Evolutionary conservation across 1,284 basidiomycete species (phyloP).

Genomic region (Ustilago loliicola): DNA sequence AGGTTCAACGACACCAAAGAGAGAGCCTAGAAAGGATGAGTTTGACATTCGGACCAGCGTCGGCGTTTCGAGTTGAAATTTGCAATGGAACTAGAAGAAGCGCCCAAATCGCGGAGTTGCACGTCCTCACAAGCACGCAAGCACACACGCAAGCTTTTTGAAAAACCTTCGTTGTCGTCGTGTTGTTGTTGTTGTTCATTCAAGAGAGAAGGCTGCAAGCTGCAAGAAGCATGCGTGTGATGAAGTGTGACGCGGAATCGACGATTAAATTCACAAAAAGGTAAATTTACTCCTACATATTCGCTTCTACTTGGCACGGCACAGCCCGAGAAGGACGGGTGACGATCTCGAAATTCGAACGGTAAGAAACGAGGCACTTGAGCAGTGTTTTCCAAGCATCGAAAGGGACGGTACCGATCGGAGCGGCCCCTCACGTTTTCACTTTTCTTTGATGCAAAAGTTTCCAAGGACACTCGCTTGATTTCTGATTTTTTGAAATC

Average conservation of each 20-base stretch:
- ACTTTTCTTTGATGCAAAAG: neutral
- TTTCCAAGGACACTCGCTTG: neutral
- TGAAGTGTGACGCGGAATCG: slow-evolving; percentile 1
- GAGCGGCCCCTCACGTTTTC: neutral
- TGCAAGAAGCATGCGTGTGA: too few species aligned
- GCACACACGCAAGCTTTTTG: neutral
- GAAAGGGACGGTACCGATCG: neutral
- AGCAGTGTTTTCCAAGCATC: neutral
- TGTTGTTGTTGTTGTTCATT: too few species aligned
- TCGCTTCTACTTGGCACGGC: neutral
- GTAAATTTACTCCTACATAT: neutral
- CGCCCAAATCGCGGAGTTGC: neutral
- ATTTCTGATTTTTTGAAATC: neutral
- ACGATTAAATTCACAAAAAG: neutral
- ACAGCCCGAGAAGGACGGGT: neutral
- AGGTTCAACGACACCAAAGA: too few species aligned
- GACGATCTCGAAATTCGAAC: neutral
- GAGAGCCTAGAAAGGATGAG: too few species aligned
- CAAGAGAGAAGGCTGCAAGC: too few species aligned
- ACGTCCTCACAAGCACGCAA: neutral
- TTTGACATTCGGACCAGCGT: neutral
- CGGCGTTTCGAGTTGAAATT: neutral
- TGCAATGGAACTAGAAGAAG: neutral
- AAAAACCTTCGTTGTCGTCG: too few species aligned
- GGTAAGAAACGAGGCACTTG: neutral